Evolutionary conservation across 1,284 basidiomycete genomes (phyloP).

Genomic region (Porogramme epimiltina): DNA sequence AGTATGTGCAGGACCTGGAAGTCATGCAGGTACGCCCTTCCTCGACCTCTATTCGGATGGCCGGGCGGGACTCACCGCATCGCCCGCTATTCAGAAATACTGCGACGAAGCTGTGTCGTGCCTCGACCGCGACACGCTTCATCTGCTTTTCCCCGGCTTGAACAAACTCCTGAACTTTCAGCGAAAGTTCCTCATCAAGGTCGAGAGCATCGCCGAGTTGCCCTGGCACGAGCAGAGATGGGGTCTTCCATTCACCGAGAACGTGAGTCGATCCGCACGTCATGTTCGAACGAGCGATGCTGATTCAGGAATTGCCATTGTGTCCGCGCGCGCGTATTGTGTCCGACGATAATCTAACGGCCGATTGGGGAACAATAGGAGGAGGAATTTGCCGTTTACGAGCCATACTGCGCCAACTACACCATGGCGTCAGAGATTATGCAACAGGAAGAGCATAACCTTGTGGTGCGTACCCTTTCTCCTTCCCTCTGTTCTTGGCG

Average conservation of each 20-base stretch:
- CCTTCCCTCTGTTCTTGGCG: slow-evolving; percentile 26
- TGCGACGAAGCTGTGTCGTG: slow-evolving; percentile 79
- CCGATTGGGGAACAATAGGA: slow-evolving; percentile 68
- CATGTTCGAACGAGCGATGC: slow-evolving; percentile 26
- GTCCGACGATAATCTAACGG: slow-evolving; percentile 31
- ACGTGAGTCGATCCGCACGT: slow-evolving; percentile 53
- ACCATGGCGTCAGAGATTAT: slow-evolving; percentile 86
- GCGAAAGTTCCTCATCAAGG: slow-evolving; percentile 92
- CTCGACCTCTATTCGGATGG: slow-evolving; percentile 7
- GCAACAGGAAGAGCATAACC: slow-evolving; percentile 81
- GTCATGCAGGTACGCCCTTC: slow-evolving; percentile 81
- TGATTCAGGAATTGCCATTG: slow-evolving; percentile 38
- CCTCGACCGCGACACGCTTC: slow-evolving; percentile 93
- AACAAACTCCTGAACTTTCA: slow-evolving; percentile 97
- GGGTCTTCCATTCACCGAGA: slow-evolving; percentile 83
- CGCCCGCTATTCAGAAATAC: slow-evolving; percentile 61
- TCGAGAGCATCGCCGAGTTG: slow-evolving; percentile 84
- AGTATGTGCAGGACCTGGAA: slow-evolving; percentile 98
- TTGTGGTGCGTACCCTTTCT: slow-evolving; percentile 63
- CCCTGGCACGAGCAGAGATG: slow-evolving; percentile 89
- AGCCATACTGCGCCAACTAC: slow-evolving; percentile 98
- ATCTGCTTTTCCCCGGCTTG: slow-evolving; percentile 93
- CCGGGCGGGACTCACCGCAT: slow-evolving; percentile 16
- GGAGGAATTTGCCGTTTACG: slow-evolving; percentile 92
- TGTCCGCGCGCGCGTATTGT: slow-evolving; percentile 34